These are phyloP conservation scores for Apiotrichum montevideense DNA, from an alignment of 1,284 basidiomycete genomes.

Conservation along the genomic window DNA sequence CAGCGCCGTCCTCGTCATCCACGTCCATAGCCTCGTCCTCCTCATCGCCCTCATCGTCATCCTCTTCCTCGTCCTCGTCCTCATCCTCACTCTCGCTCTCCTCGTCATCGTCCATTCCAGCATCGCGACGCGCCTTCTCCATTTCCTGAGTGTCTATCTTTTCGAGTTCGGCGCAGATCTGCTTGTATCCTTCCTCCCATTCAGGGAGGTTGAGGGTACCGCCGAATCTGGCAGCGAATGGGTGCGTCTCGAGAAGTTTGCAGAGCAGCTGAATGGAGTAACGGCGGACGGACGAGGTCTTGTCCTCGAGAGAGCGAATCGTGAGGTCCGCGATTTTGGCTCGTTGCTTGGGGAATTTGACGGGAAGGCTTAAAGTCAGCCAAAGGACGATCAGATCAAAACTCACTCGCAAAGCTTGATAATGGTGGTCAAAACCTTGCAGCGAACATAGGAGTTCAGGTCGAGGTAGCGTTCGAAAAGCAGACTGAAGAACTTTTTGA, in stretches of 20 bases:
- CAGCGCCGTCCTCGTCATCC: slow-evolving; percentile 35
- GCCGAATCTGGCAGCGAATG: slow-evolving; percentile 78
- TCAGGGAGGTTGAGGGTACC: slow-evolving; percentile 67
- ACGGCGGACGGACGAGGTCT: slow-evolving; percentile 80
- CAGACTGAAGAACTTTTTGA: slow-evolving; percentile 73
- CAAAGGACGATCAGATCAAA: no score
- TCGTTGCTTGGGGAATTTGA: slow-evolving; percentile 83
- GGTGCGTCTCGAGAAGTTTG: slow-evolving; percentile 79
- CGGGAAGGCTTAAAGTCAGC: slow-evolving; percentile 54
- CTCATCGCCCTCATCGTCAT: slow-evolving; percentile 32
- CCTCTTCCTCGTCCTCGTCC: slow-evolving; percentile 26
- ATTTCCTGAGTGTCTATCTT: slow-evolving; percentile 55
- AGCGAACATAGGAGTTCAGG: slow-evolving; percentile 81
- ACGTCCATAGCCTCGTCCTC: slow-evolving; percentile 27
- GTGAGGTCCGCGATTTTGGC: slow-evolving; percentile 69
- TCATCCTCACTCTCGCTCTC: slow-evolving; percentile 52
- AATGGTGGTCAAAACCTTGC: slow-evolving; percentile 75
- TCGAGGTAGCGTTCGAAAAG: slow-evolving; percentile 84
- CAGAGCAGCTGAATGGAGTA: slow-evolving; percentile 72
- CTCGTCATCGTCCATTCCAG: slow-evolving; percentile 50
- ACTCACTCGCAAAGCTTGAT: slow-evolving; percentile 59
- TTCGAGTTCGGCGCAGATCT: slow-evolving; percentile 54
- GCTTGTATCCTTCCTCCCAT: slow-evolving; percentile 67
- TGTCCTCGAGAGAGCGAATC: slow-evolving; percentile 79
- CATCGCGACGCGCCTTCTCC: slow-evolving; percentile 42